These are phyloP conservation scores for Setomelanomma holmii DNA, from an alignment of 2,329 filamentous ascomycete genomes.

Conservation along the genomic window DNA sequence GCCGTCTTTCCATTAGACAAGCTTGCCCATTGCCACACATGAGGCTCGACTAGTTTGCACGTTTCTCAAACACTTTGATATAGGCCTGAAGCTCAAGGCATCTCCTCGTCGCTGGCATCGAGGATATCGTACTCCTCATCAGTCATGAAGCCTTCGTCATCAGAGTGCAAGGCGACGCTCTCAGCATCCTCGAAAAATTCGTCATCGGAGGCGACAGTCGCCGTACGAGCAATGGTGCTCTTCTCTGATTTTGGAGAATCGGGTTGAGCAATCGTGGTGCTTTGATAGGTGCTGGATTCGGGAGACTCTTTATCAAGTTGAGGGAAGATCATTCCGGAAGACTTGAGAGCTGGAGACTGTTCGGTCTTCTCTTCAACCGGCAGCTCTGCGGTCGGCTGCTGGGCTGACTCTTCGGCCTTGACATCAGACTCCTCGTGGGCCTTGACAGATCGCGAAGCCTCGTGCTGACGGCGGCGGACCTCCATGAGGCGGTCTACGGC, in stretches of 20 bases:
- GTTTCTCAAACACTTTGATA: no score
- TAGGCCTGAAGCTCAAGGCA: slow-evolving; percentile 10
- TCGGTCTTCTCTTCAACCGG: slow-evolving; percentile 44
- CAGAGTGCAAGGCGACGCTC: slow-evolving; percentile 60
- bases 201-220: slow-evolving; percentile 52
- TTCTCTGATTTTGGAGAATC: slow-evolving; percentile 32
- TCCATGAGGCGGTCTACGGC: slow-evolving; percentile 44
- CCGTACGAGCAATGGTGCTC: slow-evolving; percentile 39
- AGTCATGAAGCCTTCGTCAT: slow-evolving; percentile 85
- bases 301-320: slow-evolving; percentile 95
- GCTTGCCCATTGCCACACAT: no score
- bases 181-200: slow-evolving; percentile 67
- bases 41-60: no score
- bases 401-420: slow-evolving; percentile 16
- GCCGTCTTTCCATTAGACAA: no score
- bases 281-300: slow-evolving; percentile 76
- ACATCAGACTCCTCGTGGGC: slow-evolving; percentile 42
- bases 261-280: slow-evolving; percentile 44
- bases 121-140: slow-evolving; percentile 99
- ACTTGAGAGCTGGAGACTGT: slow-evolving; percentile 22
- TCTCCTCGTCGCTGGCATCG: slow-evolving; percentile 90
- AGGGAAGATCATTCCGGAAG: slow-evolving; percentile 88
- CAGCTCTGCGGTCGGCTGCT: slow-evolving; percentile 35
- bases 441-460: slow-evolving; percentile 28
- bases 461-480: slow-evolving; percentile 42